Base-by-base conservation (phyloP, 2,329 filamentous ascomycete genomes). In the Neofusicoccum ribis region DNA sequence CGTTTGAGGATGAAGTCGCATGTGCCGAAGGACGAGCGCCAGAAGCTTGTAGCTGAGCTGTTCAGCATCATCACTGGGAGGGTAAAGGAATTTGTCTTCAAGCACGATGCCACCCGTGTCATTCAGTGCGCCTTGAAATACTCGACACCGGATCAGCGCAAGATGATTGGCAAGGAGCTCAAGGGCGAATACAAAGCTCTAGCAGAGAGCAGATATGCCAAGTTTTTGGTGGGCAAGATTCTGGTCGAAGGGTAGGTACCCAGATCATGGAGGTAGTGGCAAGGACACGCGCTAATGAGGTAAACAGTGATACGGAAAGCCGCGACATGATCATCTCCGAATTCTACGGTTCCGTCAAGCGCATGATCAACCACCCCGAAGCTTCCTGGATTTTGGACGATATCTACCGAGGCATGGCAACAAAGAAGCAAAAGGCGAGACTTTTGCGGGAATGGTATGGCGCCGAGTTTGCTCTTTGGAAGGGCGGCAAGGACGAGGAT, bases 91-190 rank as follows among this genome's bases (percentile, higher is more conserved):
- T 97, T 98, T 70, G 94, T 97, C 20, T 91, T 99, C 81, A 99
- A 99, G 86, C 95, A 99, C 78, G 95, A 99, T 76, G 92, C 93
- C 41, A 94, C 97, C n/a, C 88, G 95, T 70, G 93, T 97, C 47
- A 91, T 99, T 31, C 95, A 99, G 81, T 97, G 93, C 12, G 95
- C 94, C 43, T 87, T 99, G 80, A 99, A 99, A 79, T 99, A 99
- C 79, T 91, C 92, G 54, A 96, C 90, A 51, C 84, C 88, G 64
- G 89, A 91, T 67, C 93, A 97, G 80, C 87, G 92, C 74, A 91
- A 89, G 78, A 87, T 89, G 81, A 97, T 99, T 72, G 92, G 93
- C 8, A 84, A 83, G 66, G 95, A 99, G 78, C 84, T 99, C 64
- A 88, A 91, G 78, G 93, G 93, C 17, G 89, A 90, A 70, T 97